Evolutionary conservation across 257 asterid genomes (phyloP).

Genomic region (Penstemon barbatus): DNA sequence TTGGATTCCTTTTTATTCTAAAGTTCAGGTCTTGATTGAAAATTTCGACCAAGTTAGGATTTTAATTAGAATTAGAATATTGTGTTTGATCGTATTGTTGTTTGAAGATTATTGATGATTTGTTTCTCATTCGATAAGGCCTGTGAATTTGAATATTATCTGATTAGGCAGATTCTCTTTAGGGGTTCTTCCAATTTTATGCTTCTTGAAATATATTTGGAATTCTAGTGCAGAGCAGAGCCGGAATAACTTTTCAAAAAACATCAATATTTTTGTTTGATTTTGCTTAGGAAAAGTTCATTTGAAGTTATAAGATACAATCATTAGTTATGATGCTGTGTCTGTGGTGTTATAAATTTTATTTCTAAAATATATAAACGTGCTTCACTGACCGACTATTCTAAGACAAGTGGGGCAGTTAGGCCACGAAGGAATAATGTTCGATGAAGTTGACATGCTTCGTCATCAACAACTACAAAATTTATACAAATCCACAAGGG

Average conservation of each 20-base stretch:
- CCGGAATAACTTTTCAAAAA: neutral
- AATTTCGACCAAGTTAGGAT: conserved; percentile 8
- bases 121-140: neutral
- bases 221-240: neutral
- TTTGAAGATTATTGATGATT: neutral
- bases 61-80: conserved; percentile 15
- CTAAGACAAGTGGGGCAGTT: conserved; percentile 84
- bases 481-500: conserved; percentile 84
- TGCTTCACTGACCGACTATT: conserved; percentile 55
- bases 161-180: neutral
- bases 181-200: neutral
- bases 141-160: neutral
- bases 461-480: conserved; percentile 71
- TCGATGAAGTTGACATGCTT: conserved; percentile 71
- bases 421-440: conserved; percentile 75
- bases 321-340: neutral
- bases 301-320: neutral
- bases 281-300: neutral
- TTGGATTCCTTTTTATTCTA: neutral
- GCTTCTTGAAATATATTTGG: neutral
- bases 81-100: conserved; percentile 25
- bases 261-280: neutral
- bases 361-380: neutral
- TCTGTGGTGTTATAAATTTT: neutral
- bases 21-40: neutral